phyloP scores from a whole-genome alignment of 371 early-diverging fungal genomes.

The Mucor piriformis region DNA sequence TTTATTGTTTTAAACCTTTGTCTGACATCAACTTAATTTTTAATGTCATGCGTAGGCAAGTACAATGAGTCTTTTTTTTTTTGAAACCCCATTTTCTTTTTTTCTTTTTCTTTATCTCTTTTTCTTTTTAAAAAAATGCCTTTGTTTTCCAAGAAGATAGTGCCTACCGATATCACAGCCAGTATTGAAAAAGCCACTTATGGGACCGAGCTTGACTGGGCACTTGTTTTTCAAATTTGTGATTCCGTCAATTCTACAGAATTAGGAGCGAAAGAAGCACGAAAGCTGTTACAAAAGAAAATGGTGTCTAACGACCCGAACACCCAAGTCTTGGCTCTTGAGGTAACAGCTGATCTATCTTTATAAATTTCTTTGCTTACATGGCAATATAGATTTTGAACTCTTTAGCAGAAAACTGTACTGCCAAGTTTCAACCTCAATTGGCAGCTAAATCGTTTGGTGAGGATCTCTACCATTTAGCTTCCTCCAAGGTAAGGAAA shows the following conservation, averaged over 20 bases:
- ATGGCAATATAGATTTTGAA: conserved; percentile 47
- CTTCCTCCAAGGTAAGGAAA: conserved; percentile 33
- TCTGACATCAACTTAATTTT: no score
- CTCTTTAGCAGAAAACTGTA: conserved; percentile 48
- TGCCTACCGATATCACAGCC: conserved; percentile 43
- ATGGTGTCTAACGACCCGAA: conserved; percentile 37
- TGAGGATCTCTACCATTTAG: conserved; percentile 40
- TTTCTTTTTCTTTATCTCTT: conserved; percentile 8
- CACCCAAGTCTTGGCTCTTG: conserved; percentile 41
- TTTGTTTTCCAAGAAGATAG: conserved; percentile 49
- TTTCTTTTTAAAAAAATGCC: conserved; percentile 20
- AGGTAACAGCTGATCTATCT: conserved; percentile 26
- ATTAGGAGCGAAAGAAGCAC: conserved; percentile 52
- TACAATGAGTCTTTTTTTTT: no score
- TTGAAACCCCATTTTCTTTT: background rate
- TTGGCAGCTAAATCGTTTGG: conserved; percentile 48
- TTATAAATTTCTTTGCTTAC: no score
- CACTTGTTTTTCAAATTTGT: conserved; percentile 46
- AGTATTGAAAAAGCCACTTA: conserved; percentile 37
- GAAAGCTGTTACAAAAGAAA: conserved; percentile 55
- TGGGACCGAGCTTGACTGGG: conserved; percentile 43
- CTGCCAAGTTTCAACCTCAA: conserved; percentile 34
- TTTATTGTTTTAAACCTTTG: no score
- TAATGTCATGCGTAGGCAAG: no score
- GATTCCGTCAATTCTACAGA: conserved; percentile 43